Evolutionary conservation across 2,329 filamentous ascomycete genomes (phyloP).

Genomic region (Fusarium xyrophilum): DNA sequence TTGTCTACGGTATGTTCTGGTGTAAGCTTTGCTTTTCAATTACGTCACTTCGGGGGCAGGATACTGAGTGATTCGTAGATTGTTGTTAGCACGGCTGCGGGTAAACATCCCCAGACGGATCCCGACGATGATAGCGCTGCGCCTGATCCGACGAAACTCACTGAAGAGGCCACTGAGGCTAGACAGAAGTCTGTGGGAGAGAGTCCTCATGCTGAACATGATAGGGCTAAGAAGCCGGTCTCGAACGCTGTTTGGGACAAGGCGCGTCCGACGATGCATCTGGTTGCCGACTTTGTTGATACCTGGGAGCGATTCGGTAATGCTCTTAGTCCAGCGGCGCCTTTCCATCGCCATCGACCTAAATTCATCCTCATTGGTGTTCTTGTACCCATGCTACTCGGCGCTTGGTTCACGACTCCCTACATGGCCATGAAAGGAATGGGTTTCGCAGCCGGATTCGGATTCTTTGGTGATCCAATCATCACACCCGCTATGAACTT

Average conservation of each 20-base stretch:
- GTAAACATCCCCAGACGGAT: conserved; percentile 75
- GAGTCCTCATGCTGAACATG: conserved; percentile 54
- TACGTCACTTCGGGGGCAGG: neutral
- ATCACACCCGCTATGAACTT: conserved; percentile 65
- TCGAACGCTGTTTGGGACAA: conserved; percentile 78
- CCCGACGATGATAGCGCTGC: conserved; percentile 60
- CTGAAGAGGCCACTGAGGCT: conserved; percentile 49
- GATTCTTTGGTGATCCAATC: conserved; percentile 81
- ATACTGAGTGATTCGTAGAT: conserved; percentile 51
- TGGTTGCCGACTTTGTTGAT: conserved; percentile 55
- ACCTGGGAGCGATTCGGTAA: conserved; percentile 61
- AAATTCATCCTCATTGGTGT: conserved; percentile 62
- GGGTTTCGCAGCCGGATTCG: conserved; percentile 73
- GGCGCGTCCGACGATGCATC: conserved; percentile 74
- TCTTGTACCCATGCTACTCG: conserved; percentile 59
- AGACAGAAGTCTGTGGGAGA: conserved; percentile 55
- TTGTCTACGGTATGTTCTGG: conserved; percentile 55
- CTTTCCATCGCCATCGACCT: conserved; percentile 63
- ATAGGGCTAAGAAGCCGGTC: conserved; percentile 81
- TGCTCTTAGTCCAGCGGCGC: conserved; percentile 67
- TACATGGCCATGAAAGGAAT: conserved; percentile 70
- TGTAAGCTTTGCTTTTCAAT: conserved; percentile 32
- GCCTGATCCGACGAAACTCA: conserved; percentile 57
- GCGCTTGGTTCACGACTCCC: conserved; percentile 61
- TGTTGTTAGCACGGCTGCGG: conserved; percentile 75